These are phyloP conservation scores for Ascosphaera aggregata DNA, from an alignment of 2,329 filamentous ascomycete species.

Conservation along the genomic window DNA sequence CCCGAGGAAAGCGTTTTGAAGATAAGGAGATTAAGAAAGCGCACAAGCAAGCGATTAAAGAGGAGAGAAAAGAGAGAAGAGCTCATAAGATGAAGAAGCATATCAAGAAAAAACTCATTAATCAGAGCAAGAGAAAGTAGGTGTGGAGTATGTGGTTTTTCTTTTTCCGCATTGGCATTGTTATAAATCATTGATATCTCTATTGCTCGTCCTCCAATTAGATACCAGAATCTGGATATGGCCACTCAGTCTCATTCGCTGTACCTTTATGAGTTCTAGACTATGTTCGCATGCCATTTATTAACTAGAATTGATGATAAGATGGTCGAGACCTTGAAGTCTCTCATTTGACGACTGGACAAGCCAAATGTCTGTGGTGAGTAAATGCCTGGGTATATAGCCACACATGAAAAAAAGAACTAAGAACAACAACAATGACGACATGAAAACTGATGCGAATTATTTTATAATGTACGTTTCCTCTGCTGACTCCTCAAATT, in stretches of 20 bases:
- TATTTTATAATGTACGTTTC: background rate
- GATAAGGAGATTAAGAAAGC: constrained; percentile 77
- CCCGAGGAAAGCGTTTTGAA: constrained; percentile 64
- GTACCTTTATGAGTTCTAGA: too few species aligned
- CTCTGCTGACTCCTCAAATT: background rate
- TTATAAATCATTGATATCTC: constrained; percentile 1
- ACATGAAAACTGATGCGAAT: background rate
- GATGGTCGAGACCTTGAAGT: too few species aligned
- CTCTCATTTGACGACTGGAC: too few species aligned
- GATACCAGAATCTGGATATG: background rate
- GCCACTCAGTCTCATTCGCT: too few species aligned
- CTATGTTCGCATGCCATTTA: too few species aligned
- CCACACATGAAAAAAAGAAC: background rate
- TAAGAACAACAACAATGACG: background rate
- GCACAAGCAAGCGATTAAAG: constrained; percentile 82
- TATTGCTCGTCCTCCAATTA: background rate
- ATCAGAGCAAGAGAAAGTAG: constrained; percentile 18
- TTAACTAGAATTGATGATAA: too few species aligned
- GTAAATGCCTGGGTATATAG: background rate
- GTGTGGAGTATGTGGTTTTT: constrained; percentile 1
- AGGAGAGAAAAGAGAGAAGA: constrained; percentile 81
- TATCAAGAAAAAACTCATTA: constrained; percentile 72
- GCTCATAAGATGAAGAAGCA: constrained; percentile 94
- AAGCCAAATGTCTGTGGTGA: background rate
- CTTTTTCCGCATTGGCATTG: background rate